A percentile compares a stretch with the other conserved stretches of the same genome.
Conservation (phyloP, 2,329 filamentous ascomycete species). For the Biscogniauxia sp. region DNA sequence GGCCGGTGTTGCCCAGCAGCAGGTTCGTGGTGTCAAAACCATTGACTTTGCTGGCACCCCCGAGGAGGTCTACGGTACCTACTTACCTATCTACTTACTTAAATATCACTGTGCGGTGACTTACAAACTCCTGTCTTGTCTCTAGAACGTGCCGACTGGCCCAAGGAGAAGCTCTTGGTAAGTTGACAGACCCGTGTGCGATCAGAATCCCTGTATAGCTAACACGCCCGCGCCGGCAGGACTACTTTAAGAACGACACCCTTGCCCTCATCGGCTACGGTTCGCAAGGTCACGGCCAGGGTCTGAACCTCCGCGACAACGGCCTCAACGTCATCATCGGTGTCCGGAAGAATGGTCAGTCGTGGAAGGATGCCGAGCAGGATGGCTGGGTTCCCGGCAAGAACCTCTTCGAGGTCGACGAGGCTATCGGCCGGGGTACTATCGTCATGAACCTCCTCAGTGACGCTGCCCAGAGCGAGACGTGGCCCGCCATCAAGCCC, state of each 20-base stretch:
- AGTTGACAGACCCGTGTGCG: constrained; percentile 39
- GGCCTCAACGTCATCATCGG: constrained; percentile 98
- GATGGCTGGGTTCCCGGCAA: constrained; percentile 98
- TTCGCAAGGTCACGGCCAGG: constrained; percentile 97
- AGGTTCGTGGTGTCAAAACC: constrained; percentile 90
- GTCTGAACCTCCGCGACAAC: constrained; percentile 99
- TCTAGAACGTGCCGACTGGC: constrained; percentile 96
- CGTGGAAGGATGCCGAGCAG: constrained; percentile 95
- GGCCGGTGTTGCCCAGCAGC: constrained; percentile 50
- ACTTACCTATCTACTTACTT: no score
- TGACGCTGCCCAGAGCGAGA: constrained; percentile 97
- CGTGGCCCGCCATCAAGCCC: constrained; percentile 97
- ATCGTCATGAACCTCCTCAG: constrained; percentile 99
- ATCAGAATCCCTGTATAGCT: background rate
- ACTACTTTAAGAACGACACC: constrained; percentile 99
- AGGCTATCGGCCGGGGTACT: constrained; percentile 89
- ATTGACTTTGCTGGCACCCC: constrained; percentile 97
- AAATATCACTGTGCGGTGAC: constrained; percentile 12
- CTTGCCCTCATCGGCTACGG: constrained; percentile 98
- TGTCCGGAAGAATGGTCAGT: constrained; percentile 96
- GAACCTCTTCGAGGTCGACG: constrained; percentile 98
- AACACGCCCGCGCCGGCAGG: constrained; percentile 47
- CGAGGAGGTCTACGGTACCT: constrained; percentile 85
- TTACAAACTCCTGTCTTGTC: constrained; percentile 26
- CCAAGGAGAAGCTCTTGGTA: constrained; percentile 94